Conservation (phyloP, 805 yeast species). For the Debaryomyces maramus region DNA sequence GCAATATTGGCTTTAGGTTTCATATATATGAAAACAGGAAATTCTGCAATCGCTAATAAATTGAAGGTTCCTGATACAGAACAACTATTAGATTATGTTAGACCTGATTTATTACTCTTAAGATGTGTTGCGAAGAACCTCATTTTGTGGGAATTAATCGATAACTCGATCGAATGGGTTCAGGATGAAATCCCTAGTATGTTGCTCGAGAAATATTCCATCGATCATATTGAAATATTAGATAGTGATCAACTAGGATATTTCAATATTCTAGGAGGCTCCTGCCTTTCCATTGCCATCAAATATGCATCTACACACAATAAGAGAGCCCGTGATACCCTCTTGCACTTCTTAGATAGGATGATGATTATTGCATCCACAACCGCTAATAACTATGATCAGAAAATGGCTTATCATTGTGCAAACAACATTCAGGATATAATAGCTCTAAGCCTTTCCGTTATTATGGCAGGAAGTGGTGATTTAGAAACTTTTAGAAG, state of each 20-base stretch:
- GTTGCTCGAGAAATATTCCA: slow-evolving; percentile 31
- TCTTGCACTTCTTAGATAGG: slow-evolving; percentile 56
- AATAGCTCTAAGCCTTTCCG: slow-evolving; percentile 61
- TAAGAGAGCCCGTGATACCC: slow-evolving; percentile 49
- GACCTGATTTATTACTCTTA: slow-evolving; percentile 76
- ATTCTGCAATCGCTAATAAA: slow-evolving; percentile 58
- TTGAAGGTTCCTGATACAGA: slow-evolving; percentile 59
- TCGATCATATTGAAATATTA: slow-evolving; percentile 24
- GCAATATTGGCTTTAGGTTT: slow-evolving; percentile 75
- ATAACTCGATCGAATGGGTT: slow-evolving; percentile 53
- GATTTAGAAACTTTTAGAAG: slow-evolving; percentile 77
- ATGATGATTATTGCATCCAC: slow-evolving; percentile 44
- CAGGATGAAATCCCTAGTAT: slow-evolving; percentile 53
- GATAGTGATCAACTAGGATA: slow-evolving; percentile 63
- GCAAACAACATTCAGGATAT: slow-evolving; percentile 58
- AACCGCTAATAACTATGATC: slow-evolving; percentile 54
- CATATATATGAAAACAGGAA: slow-evolving; percentile 68
- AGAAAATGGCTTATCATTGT: slow-evolving; percentile 53
- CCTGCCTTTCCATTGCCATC: slow-evolving; percentile 71
- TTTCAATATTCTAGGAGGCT: slow-evolving; percentile 71
- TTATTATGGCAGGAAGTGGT: slow-evolving; percentile 90
- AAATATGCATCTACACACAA: slow-evolving; percentile 72
- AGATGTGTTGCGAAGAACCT: slow-evolving; percentile 63
- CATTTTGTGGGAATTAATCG: slow-evolving; percentile 71
- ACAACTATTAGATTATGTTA: slow-evolving; percentile 61